Evolutionary conservation across 495 filamentous ascomycete genomes (phyloP).

Genomic region (Neurospora sp.): DNA sequence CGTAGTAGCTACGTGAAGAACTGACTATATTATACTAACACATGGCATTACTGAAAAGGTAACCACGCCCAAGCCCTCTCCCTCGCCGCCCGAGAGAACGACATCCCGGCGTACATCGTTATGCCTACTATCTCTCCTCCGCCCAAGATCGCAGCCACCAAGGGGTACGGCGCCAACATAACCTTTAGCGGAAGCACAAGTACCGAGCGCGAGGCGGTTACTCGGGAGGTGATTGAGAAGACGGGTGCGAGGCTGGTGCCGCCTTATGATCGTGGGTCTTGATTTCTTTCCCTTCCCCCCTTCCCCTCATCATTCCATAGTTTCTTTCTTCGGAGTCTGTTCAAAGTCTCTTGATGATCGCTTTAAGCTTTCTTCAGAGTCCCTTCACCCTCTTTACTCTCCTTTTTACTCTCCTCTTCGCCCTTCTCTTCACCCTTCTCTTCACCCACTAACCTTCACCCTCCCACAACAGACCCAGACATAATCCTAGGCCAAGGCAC

Average conservation of each 20-base stretch:
- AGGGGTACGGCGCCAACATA: slow-evolving; percentile 64
- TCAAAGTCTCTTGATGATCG: too few relatives aligned
- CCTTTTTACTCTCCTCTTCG: too few relatives aligned
- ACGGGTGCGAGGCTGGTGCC: slow-evolving; percentile 73
- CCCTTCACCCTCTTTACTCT: too few relatives aligned
- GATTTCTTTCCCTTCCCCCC: background rate
- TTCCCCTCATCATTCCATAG: background rate
- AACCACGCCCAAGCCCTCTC: slow-evolving; percentile 96
- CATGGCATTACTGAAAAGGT: slow-evolving; percentile 30
- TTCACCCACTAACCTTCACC: background rate
- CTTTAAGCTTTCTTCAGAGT: background rate
- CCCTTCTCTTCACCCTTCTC: background rate
- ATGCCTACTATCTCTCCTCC: slow-evolving; percentile 81
- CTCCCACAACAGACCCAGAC: slow-evolving; percentile 46
- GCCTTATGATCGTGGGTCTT: slow-evolving; percentile 58
- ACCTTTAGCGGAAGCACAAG: slow-evolving; percentile 75
- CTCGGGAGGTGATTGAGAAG: slow-evolving; percentile 49
- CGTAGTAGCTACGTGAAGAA: too few relatives aligned
- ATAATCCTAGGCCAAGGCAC: slow-evolving; percentile 92
- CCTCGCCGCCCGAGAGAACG: slow-evolving; percentile 60
- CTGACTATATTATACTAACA: slow-evolving; percentile 3
- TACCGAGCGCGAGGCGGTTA: slow-evolving; percentile 70
- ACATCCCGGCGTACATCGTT: slow-evolving; percentile 64
- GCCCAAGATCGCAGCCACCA: slow-evolving; percentile 77
- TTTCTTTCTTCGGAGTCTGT: background rate